Base-by-base conservation (phyloP, 495 filamentous ascomycete genomes). In the Venustampulla echinocandica region DNA sequence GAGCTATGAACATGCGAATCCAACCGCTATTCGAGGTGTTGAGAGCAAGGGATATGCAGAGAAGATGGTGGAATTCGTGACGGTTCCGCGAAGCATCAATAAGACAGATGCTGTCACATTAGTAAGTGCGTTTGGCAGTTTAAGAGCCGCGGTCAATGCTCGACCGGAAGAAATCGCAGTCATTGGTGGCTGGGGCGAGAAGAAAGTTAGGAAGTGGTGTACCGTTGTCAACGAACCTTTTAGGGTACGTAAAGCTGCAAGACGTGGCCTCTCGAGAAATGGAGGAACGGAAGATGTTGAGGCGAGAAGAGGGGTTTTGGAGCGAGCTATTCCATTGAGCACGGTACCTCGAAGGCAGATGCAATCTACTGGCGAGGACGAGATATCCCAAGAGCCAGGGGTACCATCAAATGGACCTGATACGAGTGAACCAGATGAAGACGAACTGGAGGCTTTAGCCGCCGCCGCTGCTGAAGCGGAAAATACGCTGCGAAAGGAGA, bases 161-260 rank as follows among this genome's bases (percentile, higher is more conserved):
- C 71, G 78, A 10, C 80, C 85, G 1, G 93, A 99, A 55, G 84
- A 93, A 62, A 69, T 97, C 35, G 73, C 77, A 21, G 62, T 85
- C 33, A 77, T 99, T 21, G 74, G 82, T 4, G 92, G 92, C 9
- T 97, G 90, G 90, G 92, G 92, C 14, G 86, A 94, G 68, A 90
- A 84, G 68, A 99, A 97, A 63, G 87, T 95, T 5, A 78, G 81
- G 57, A 73, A 74, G 44, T 97, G 90, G 87, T 84, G 77, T 57
- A 73, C 64, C 42, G 81, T 81, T 3, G 87, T 96, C 5, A 70
- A 85, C 42, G 88, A 93, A 65, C 84, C 84, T 5, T 96, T 96
- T 55, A 65, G 85, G 50, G 77, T 84, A 9, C 76, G 79, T 56
- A 82, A 79, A 46, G 76, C 83, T 2, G 78, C 75, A 24, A 85